These are phyloP conservation scores for Saccharomycopsis oosterbeekiorum DNA, from an alignment of 805 yeast genomes.

Conservation along the genomic window DNA sequence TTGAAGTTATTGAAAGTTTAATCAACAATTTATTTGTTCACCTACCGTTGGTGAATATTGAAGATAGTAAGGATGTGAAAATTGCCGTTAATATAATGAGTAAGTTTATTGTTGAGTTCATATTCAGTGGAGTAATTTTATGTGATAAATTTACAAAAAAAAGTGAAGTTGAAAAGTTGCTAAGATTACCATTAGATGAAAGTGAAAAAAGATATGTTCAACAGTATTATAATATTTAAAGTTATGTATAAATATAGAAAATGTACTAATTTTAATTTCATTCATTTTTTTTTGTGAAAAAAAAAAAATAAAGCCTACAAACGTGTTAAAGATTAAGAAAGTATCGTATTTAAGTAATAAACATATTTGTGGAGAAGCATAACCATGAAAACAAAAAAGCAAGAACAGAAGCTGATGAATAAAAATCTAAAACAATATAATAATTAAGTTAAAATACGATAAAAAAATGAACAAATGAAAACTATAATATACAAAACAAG, in stretches of 20 bases:
- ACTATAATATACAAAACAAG: slow-evolving; percentile 1
- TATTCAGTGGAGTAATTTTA: background rate
- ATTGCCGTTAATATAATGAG: slow-evolving; percentile 37
- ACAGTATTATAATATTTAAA: background rate
- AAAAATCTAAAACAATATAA: background rate
- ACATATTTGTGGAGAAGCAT: background rate
- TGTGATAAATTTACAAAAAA: slow-evolving; percentile 13
- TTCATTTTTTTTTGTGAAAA: background rate
- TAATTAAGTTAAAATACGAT: background rate
- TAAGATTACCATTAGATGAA: slow-evolving; percentile 35
- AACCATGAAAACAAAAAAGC: background rate
- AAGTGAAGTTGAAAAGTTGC: slow-evolving; percentile 26
- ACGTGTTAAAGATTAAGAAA: background rate
- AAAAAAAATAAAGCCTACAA: background rate
- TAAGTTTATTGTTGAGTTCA: slow-evolving; percentile 31
- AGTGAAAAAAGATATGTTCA: slow-evolving; percentile 33
- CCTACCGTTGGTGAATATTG: slow-evolving; percentile 6
- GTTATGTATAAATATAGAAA: background rate
- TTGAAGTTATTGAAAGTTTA: slow-evolving; percentile 2
- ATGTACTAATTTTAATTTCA: background rate
- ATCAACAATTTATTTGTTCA: slow-evolving; percentile 8
- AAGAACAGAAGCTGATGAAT: background rate
- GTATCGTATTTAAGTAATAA: background rate
- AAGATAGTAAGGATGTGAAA: slow-evolving; percentile 4
- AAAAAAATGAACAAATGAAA: background rate